phyloP scores from a whole-genome alignment of 2,329 filamentous ascomycete genomes.

The Xylaria sp. region DNA sequence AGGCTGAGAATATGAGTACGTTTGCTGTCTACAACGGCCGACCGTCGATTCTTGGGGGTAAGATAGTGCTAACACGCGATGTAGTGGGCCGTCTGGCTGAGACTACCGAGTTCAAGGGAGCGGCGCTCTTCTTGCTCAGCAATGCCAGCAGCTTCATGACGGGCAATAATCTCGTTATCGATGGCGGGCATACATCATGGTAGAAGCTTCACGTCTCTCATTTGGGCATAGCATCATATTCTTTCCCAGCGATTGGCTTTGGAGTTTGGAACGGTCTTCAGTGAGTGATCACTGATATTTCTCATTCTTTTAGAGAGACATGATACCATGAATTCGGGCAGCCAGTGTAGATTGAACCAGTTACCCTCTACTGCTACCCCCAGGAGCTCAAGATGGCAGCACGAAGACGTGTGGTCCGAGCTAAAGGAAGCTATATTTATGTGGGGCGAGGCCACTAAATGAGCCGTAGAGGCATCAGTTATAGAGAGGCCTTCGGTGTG shows the following conservation, averaged over 20 bases:
- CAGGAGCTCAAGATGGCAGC: too few relatives aligned
- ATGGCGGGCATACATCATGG: slow-evolving; percentile 32
- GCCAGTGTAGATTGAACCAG: too few relatives aligned
- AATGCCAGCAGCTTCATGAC: slow-evolving; percentile 67
- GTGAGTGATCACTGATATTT: neutral
- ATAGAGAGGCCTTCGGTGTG: too few relatives aligned
- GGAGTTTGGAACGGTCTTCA: neutral
- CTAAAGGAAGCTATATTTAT: too few relatives aligned
- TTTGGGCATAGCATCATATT: neutral
- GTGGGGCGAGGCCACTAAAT: too few relatives aligned
- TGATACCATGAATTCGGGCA: neutral
- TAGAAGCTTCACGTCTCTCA: slow-evolving; percentile 2
- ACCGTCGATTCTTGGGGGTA: neutral
- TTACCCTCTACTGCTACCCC: too few relatives aligned
- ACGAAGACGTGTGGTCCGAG: too few relatives aligned
- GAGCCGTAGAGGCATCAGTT: too few relatives aligned
- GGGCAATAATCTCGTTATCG: slow-evolving; percentile 31
- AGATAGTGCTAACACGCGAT: neutral
- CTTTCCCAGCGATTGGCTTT: neutral
- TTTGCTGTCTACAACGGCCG: neutral
- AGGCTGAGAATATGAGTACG: slow-evolving; percentile 70
- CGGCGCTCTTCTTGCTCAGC: slow-evolving; percentile 65
- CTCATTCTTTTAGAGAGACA: neutral
- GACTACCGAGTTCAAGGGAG: slow-evolving; percentile 65
- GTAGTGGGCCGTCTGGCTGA: slow-evolving; percentile 60